phyloP scores from a whole-genome alignment of 2,329 filamentous ascomycete genomes.

The Aquanectria penicillioides region DNA sequence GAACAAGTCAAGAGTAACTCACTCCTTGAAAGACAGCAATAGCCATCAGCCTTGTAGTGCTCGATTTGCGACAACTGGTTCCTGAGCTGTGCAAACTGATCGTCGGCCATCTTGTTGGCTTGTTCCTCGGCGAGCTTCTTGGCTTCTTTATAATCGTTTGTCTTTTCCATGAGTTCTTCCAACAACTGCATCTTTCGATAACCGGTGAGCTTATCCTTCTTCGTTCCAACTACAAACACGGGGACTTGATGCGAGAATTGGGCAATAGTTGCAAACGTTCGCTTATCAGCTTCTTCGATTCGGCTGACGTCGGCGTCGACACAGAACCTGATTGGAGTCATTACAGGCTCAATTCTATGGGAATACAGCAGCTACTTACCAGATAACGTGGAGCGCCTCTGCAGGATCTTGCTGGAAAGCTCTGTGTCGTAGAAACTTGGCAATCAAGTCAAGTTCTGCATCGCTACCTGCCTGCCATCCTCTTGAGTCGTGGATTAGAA shows the following conservation, averaged over 20 bases:
- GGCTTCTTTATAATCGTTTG: constrained; percentile 37
- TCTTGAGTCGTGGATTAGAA: constrained; percentile 39
- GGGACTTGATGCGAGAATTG: constrained; percentile 39
- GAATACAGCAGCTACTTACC: neutral
- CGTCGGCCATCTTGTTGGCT: constrained; percentile 33
- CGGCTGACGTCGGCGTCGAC: constrained; percentile 38
- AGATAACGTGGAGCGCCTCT: constrained; percentile 39
- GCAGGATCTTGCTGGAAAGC: constrained; percentile 39
- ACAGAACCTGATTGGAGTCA: constrained; percentile 29
- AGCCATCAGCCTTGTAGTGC: constrained; percentile 41
- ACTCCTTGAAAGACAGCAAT: constrained; percentile 40
- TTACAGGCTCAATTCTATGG: fast-evolving
- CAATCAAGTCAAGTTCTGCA: constrained; percentile 36
- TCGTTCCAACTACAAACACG: constrained; percentile 39
- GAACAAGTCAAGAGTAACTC: fast-evolving
- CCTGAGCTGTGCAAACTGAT: constrained; percentile 35
- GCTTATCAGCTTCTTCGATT: constrained; percentile 40
- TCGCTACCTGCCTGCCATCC: constrained; percentile 41
- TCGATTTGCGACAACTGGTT: constrained; percentile 38
- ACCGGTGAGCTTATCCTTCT: constrained; percentile 39
- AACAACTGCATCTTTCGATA: constrained; percentile 32
- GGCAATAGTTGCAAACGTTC: constrained; percentile 39
- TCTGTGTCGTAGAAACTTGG: constrained; percentile 38
- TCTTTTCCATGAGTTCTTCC: constrained; percentile 40
- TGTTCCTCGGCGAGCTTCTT: constrained; percentile 34